Evolutionary conservation across 192 early-diverging fungal species (phyloP), one percentile per base, ranked within the genome.

Genomic region (Coemansia sp.): DNA sequence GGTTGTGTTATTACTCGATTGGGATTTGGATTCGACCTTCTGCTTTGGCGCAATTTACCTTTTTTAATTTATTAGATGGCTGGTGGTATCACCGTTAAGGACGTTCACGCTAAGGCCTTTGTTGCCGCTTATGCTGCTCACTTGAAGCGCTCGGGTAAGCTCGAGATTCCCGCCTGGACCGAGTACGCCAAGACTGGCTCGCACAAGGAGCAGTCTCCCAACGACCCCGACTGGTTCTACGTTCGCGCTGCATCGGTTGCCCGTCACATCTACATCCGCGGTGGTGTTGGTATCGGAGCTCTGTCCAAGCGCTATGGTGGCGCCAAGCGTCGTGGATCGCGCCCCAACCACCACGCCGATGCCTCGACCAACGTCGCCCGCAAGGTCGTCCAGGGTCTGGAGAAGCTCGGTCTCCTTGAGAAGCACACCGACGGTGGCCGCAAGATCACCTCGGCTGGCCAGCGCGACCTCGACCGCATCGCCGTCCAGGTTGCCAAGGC

Each of bases 191-290:
- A 99, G 91, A 98, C 98, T 70, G 95, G 90, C 64, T 88, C 93
- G 66, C 90, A 87, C 91, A 98, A 97, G 91, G 98, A 99, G 87
- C 89, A 97, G 67, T 92, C 92, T 71, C 98, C 98, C 40, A 94
- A 96, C 86, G 96, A 99, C 80, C 91, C 93, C 59, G 98, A 99
- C 89, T 99, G 96, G 96, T 99, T 91, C 92, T 99, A 96, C 89
- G 84, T 97, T 67, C 95, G 96, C 73, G 95, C 96, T 72, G 94
- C 96, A 52, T 89, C 94, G 60, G 86, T 95, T 76, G 98, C 98
- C 77, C 96, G 98, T 69, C 96, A 98, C 87, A 91, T 99, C 86
- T 99, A 99, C 92, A 89, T 99, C 78, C 89, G 88, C 81, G 70
- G 69, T 19, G 88, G 89, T 72, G 93, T 96, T 74, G 98, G 98